phyloP scores from a whole-genome alignment of 371 early-diverging fungal genomes.

The Mortierella sp. region DNA sequence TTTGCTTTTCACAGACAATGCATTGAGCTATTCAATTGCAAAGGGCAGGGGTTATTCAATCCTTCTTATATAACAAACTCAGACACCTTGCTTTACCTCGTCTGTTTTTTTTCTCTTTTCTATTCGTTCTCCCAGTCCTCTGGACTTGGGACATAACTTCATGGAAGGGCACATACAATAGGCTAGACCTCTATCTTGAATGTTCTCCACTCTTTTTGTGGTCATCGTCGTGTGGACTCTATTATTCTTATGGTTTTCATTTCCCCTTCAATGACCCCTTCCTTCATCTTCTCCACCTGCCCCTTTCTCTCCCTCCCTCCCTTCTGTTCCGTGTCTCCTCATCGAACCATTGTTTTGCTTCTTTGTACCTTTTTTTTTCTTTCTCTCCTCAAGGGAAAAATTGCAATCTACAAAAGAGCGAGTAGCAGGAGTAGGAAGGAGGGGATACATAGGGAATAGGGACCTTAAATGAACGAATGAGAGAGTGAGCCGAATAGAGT shows the following conservation, averaged over 20 bases:
- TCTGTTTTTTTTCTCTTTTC: not conserved
- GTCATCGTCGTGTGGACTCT: conserved; percentile 7
- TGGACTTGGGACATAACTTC: not conserved
- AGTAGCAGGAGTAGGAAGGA: not conserved
- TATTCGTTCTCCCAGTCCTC: not conserved
- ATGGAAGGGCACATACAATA: not conserved
- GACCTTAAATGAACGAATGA: no score
- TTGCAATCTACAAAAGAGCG: not conserved
- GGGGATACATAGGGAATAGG: not conserved
- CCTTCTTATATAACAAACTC: not conserved
- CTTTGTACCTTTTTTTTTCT: not conserved
- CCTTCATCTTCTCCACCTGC: not conserved
- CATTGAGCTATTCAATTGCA: not conserved
- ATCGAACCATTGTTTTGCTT: not conserved
- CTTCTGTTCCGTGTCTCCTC: not conserved
- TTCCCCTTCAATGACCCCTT: not conserved
- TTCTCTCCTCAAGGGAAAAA: conserved; percentile 3
- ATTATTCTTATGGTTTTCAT: conserved; percentile 9
- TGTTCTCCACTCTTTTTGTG: not conserved
- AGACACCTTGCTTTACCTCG: not conserved
- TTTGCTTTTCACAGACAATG: not conserved
- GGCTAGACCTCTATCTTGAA: not conserved
- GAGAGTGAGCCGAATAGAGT: not conserved
- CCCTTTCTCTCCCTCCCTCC: not conserved
- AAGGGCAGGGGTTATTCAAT: not conserved